Evolutionary conservation across 208 protist species (phyloP).

Genomic region (Acanthamoeba lenticulata): DNA sequence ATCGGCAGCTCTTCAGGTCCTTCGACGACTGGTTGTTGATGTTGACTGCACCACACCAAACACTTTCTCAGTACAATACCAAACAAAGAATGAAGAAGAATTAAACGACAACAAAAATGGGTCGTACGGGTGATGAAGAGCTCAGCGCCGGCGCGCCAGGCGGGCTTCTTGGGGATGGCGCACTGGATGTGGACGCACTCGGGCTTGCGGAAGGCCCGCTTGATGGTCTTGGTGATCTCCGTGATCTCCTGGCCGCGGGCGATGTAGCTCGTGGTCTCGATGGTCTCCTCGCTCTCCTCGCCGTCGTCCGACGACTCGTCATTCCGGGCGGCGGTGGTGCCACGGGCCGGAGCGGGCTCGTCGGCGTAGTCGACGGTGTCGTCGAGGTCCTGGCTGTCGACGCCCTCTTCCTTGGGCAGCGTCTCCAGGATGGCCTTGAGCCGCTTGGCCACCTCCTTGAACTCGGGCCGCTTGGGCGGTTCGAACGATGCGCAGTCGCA

Average conservation of each 20-base stretch:
- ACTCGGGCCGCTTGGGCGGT: slow-evolving; percentile 24
- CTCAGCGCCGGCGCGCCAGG: background rate
- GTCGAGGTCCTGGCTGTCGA: background rate
- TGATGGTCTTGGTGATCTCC: slow-evolving; percentile 54
- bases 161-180: slow-evolving; percentile 34
- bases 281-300: slow-evolving; percentile 33
- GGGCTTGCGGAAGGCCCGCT: background rate
- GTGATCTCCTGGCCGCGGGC: slow-evolving; percentile 16
- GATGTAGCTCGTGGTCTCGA: slow-evolving; percentile 29
- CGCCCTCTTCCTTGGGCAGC: slow-evolving; percentile 23
- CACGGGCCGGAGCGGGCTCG: background rate
- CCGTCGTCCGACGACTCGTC: background rate
- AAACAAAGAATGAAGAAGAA: background rate
- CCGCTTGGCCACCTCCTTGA: slow-evolving; percentile 33
- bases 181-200: slow-evolving; percentile 45
- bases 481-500: slow-evolving; percentile 39
- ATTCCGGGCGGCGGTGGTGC: background rate
- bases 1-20: slow-evolving; percentile 34
- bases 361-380: slow-evolving; percentile 31
- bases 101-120: background rate
- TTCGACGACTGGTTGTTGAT: slow-evolving; percentile 45
- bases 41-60: background rate
- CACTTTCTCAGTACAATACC: no score
- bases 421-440: slow-evolving; percentile 32
- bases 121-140: background rate